Percentiles rank a stretch among this genome's conserved stretches.
Evolutionary conservation across 2,329 filamentous ascomycete species (phyloP).

Genomic region (Xylaria sp.): DNA sequence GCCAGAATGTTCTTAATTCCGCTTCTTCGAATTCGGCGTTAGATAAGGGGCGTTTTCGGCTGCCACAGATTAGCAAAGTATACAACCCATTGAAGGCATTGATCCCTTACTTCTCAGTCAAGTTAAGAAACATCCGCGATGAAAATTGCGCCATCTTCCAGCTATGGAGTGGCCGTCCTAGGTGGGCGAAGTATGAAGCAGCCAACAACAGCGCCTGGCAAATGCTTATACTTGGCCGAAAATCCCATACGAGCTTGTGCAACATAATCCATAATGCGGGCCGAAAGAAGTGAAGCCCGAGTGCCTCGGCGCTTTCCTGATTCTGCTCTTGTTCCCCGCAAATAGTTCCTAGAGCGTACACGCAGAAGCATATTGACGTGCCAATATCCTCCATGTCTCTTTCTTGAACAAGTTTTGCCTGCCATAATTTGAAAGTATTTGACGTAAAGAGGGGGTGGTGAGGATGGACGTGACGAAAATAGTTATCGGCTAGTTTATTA

Average conservation of each 20-base stretch:
- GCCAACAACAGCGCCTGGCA: slow-evolving; percentile 43
- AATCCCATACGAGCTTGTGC: slow-evolving; percentile 37
- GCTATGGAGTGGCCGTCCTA: slow-evolving; percentile 42
- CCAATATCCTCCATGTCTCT: slow-evolving; percentile 33
- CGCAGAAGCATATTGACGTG: slow-evolving; percentile 41
- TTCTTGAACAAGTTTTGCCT: slow-evolving; percentile 30
- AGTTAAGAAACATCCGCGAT: slow-evolving; percentile 36
- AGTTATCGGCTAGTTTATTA: slow-evolving; percentile 34
- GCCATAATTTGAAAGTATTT: slow-evolving; percentile 35
- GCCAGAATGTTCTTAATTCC: slow-evolving; percentile 68
- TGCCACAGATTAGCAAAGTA: slow-evolving; percentile 13
- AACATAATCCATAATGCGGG: slow-evolving; percentile 41
- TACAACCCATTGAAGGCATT: neutral
- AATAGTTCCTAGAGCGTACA: slow-evolving; percentile 41
- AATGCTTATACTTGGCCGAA: slow-evolving; percentile 34
- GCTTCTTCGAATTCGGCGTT: slow-evolving; percentile 43
- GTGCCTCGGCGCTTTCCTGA: slow-evolving; percentile 31
- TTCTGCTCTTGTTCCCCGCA: slow-evolving; percentile 18
- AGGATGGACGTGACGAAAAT: slow-evolving; percentile 41
- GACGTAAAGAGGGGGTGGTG: slow-evolving; percentile 41
- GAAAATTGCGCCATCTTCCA: slow-evolving; percentile 41
- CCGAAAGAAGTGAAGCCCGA: slow-evolving; percentile 40
- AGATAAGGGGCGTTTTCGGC: slow-evolving; percentile 23
- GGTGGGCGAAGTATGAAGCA: slow-evolving; percentile 42
- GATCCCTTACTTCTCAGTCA: slow-evolving; percentile 36